These are phyloP conservation scores for Populus tomentosa DNA, from an alignment of 441 rosid species.

Conservation along the genomic window DNA sequence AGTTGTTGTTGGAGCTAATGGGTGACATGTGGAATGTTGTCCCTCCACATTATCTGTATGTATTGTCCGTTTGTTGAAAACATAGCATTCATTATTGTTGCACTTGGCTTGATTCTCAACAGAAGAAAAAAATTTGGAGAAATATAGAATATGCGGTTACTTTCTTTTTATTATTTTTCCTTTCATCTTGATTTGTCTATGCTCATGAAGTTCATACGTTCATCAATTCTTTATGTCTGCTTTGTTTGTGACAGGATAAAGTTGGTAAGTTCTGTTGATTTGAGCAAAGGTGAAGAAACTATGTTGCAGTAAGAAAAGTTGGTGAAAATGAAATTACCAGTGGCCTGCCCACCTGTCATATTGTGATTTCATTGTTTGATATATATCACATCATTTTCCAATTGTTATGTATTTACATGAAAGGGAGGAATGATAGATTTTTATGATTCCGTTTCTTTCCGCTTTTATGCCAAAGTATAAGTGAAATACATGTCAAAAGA, in stretches of 20 bases:
- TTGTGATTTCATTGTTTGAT: neutral
- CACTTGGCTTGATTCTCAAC: neutral
- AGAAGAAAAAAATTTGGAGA: neutral
- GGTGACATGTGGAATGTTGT: too few species aligned
- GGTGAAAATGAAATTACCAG: slow-evolving; percentile 10
- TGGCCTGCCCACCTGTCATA: neutral
- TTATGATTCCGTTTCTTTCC: neutral
- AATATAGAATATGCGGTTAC: neutral
- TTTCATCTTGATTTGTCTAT: neutral
- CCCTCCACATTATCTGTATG: too few species aligned
- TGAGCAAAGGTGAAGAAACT: slow-evolving; percentile 31
- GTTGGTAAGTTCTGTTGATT: slow-evolving; percentile 69
- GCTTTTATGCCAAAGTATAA: neutral
- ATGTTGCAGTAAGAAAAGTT: slow-evolving; percentile 28
- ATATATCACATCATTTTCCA: neutral
- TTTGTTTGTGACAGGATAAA: slow-evolving; percentile 70
- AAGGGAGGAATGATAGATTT: neutral
- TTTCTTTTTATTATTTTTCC: slow-evolving; percentile 2
- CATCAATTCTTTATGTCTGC: slow-evolving; percentile 10
- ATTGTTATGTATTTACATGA: neutral
- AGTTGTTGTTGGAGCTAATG: too few species aligned
- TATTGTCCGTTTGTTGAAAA: too few species aligned
- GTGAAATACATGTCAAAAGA: neutral
- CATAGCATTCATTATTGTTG: neutral
- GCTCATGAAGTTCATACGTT: slow-evolving; percentile 1